phyloP scores from a whole-genome alignment of 495 filamentous ascomycete genomes.

The Aspergillus biplanus region DNA sequence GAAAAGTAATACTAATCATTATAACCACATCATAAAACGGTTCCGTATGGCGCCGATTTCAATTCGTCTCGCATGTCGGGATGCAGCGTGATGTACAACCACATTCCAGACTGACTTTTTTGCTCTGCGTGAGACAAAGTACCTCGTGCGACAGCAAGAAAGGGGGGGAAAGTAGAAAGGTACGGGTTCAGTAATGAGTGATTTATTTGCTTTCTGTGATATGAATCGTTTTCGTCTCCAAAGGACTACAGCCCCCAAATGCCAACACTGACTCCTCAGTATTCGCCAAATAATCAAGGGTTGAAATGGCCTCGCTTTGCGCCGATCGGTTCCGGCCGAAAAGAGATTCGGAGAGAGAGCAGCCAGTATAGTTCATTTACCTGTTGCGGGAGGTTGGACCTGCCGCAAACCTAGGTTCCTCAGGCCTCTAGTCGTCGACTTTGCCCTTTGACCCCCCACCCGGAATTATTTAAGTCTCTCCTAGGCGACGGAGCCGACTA shows the following conservation, averaged over 20 bases:
- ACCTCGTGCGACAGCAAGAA: neutral
- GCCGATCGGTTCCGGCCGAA: slow-evolving; percentile 19
- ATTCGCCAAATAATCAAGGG: neutral
- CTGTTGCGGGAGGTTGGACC: neutral
- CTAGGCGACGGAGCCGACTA: neutral
- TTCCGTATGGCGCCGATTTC: neutral
- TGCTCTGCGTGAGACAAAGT: neutral
- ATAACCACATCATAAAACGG: neutral
- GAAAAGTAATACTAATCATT: neutral
- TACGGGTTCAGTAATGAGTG: too few relatives aligned
- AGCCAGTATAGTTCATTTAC: neutral
- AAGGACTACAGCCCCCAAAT: neutral
- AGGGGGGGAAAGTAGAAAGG: neutral
- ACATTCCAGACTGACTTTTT: neutral
- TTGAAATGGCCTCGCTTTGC: neutral
- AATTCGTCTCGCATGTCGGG: slow-evolving; percentile 1
- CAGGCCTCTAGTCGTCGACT: neutral
- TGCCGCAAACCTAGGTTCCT: slow-evolving; percentile 3
- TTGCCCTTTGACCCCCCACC: neutral
- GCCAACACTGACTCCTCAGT: neutral
- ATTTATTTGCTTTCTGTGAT: too few relatives aligned
- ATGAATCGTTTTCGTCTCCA: neutral
- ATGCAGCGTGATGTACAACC: neutral
- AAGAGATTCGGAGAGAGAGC: slow-evolving; percentile 6
- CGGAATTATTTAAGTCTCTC: neutral